phyloP scores from a whole-genome alignment of 192 early-diverging fungal species.

The Chytriomyces hyalinus region DNA sequence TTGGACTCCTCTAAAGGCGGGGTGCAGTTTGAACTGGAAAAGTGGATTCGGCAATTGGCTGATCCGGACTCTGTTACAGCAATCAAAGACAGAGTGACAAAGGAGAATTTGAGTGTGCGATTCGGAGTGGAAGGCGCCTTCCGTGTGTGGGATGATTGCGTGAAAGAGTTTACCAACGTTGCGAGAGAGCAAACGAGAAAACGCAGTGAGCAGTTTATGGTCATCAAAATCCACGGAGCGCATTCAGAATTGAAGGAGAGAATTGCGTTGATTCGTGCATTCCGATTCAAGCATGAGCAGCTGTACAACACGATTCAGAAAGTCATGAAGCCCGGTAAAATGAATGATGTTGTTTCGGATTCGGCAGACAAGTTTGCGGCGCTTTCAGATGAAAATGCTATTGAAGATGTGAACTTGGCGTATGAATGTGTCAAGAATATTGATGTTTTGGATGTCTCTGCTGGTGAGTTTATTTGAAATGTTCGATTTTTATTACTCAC shows the following conservation, averaged over 20 bases:
- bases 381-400: conserved; percentile 74
- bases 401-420: conserved; percentile 87
- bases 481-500: too few species aligned
- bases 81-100: conserved; percentile 26
- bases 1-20: conserved; percentile 1
- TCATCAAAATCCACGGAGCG: conserved; percentile 90
- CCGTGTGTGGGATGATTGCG: conserved; percentile 83
- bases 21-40: conserved; percentile 29
- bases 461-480: conserved; percentile 48
- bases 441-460: conserved; percentile 92
- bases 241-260: conserved; percentile 95
- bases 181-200: conserved; percentile 93
- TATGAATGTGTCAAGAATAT: conserved; percentile 92
- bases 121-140: conserved; percentile 86
- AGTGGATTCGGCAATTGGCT: conserved; percentile 23
- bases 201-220: conserved; percentile 91
- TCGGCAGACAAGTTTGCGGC: conserved; percentile 39
- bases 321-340: conserved; percentile 78
- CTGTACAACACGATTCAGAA: conserved; percentile 93
- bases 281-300: conserved; percentile 97
- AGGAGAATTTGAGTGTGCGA: conserved; percentile 23
- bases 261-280: conserved; percentile 83
- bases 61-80: conserved; percentile 18
- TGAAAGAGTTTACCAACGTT: conserved; percentile 94
- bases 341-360: conserved; percentile 19